Evolutionary conservation across 2,329 filamentous ascomycete species (phyloP).

Genomic region (Bipolaris bicolor): DNA sequence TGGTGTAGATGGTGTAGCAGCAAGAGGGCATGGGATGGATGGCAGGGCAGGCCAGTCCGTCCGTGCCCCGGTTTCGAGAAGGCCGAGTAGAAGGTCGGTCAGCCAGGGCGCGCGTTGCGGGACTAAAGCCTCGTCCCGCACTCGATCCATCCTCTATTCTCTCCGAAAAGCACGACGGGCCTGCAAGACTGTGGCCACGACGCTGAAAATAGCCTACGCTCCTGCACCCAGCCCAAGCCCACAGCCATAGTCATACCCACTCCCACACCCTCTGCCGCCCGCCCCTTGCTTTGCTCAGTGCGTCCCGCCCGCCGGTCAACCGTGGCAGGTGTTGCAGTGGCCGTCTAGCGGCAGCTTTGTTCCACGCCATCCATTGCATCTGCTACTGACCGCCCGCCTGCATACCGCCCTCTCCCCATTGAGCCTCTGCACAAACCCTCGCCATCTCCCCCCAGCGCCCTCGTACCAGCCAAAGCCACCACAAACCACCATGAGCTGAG

Average conservation of each 20-base stretch:
- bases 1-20: neutral
- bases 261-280: neutral
- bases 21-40: too few species aligned
- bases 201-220: conserved; percentile 3
- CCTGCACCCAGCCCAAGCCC: neutral
- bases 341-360: neutral
- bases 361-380: conserved; percentile 6
- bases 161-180: conserved; percentile 17
- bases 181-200: neutral
- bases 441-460: conserved; percentile 1
- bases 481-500: conserved; percentile 33
- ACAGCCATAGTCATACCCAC: neutral
- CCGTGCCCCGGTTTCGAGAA: conserved; percentile 20
- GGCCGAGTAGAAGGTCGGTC: conserved; percentile 14
- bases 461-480: neutral
- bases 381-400: conserved; percentile 9
- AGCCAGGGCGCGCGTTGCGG: conserved; percentile 17
- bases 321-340: neutral
- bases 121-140: conserved; percentile 24
- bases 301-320: neutral
- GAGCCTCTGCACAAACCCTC: conserved; percentile 3
- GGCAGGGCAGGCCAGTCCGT: neutral
- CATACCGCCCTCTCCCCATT: conserved; percentile 10
- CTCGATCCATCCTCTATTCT: conserved; percentile 16
- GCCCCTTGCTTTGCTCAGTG: neutral